Base-by-base conservation (phyloP, 257 asterid genomes). In the Solanum lycopersicoides region DNA sequence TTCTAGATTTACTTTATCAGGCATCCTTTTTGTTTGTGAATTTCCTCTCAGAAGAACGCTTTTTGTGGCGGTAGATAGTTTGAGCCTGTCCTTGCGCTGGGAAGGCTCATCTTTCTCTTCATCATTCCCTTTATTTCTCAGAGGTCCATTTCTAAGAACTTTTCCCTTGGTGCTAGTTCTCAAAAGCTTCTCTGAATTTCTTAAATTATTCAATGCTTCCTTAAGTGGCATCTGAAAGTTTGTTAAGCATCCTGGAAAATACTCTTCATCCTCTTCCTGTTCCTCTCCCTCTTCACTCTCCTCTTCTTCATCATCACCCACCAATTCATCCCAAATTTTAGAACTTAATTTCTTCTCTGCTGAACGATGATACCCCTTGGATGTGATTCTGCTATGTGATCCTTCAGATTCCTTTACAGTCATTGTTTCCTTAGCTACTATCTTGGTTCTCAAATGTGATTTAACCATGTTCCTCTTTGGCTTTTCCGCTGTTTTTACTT, bases 11-110 rank as follows among this genome's bases (percentile, higher is more conserved):
- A 39, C 83, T 44, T 85, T 84, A 53, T 72, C 87, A 20, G 85
- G 85, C 69, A 80, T 16, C 85, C 94, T 93, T 69, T 86, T 89
- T 44, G 59, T 80, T 83, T 85, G 88, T 86, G 84, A 28, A 79
- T 79, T 63, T 73, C 72, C 80, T 71, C 86, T 37, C 85, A 28
- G 84, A 44, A n/a, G 21, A 32, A 45, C 10, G 77, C 71, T 71
- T 71, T 86, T 72, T 75, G 42, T 72, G 88, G 83, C 53, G 10
- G 66, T 50, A 63, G 21, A 47, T 60, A 72, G 71, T 34, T 72
- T 74, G 39, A 37, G 44, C 56, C 83, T 47, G 32, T 69, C 80
- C 73, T 16, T 45, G 44, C 83, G 9, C 39, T 60, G 65, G 66
- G 59, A 47, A 28, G 82, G 34, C 88, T 86, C 83, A 0, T 86